Conservation (phyloP, 2,329 filamentous ascomycete species). For the Cladosporium colombiae region DNA sequence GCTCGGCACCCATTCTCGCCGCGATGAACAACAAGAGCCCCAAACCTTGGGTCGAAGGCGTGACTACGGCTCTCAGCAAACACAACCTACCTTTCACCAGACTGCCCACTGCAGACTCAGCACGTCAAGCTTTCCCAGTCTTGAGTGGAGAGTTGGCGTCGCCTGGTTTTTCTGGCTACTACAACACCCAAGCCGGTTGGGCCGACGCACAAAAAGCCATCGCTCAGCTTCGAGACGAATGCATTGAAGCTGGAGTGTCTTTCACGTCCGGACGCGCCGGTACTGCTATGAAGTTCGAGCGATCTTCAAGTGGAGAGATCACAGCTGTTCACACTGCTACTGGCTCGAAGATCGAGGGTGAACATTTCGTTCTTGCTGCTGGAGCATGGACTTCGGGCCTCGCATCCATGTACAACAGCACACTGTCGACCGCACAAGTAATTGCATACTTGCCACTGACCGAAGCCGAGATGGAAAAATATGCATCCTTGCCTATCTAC, state of each 20-base stretch:
- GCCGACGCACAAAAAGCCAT: conserved; percentile 29
- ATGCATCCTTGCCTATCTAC: conserved; percentile 68
- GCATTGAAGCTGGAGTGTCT: conserved; percentile 13
- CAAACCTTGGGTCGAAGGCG: conserved; percentile 12
- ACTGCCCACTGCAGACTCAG: background rate
- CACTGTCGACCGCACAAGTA: conserved; percentile 70
- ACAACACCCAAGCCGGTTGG: conserved; percentile 24
- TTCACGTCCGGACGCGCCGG: conserved; percentile 10
- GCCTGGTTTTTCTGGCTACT: conserved; percentile 21
- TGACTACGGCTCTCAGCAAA: background rate
- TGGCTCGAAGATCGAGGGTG: conserved; percentile 16
- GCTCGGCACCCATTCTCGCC: conserved; percentile 10
- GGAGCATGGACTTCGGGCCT: conserved; percentile 32
- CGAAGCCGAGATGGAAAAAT: conserved; percentile 62
- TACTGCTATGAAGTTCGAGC: conserved; percentile 7
- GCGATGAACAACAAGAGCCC: conserved; percentile 14
- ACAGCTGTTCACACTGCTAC: background rate
- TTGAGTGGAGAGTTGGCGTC: conserved; percentile 5
- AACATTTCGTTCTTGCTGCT: conserved; percentile 29
- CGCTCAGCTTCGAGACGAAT: conserved; percentile 14
- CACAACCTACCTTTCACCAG: conserved; percentile 6
- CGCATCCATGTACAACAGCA: conserved; percentile 26
- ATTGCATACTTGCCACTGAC: conserved; percentile 74
- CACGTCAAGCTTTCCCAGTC: background rate
- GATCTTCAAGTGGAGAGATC: background rate